Evolutionary conservation across 441 rosid genomes (phyloP), one percentile per base, ranked within the genome.

Genomic region (Gossypium trilobum): DNA sequence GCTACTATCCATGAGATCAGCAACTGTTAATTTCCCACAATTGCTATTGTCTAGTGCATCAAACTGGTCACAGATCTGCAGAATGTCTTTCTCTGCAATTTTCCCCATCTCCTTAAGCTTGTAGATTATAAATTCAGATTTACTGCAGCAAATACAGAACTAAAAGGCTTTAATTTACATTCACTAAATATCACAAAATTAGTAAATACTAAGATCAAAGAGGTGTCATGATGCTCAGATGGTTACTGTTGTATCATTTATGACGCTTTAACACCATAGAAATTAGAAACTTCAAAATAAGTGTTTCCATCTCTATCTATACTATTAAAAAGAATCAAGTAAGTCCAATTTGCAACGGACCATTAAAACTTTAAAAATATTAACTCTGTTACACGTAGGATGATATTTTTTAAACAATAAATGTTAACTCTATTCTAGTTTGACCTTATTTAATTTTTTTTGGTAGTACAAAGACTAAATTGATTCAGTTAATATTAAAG

Each of bases 41-140:
- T 8, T 54, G 59, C 11, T 54, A 54, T 17, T 54, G 27, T 54
- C 59, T 54, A 54, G 59, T 54, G 56, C 36, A 72, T 85, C 89
- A 66, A 87, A 89, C 76, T 87, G 86, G 23, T 82, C 71, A 68
- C 86, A 75, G 64, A 86, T 85, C 80, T 75, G 89, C 51, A 79
- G 50, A 54, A 86, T 75, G 79, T 89, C 94, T 73, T 85, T 87
- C 61, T 84, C 86, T 65, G 84, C 76, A 72, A 86, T 76, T 76
- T 78, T 87, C 29, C 90, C 86, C 89, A 87, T 86, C 83, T 89
- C 87, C 82, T 82, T 87, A 1, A 89, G 88, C 84, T 89, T 87
- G 86, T 86, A 84, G 81, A 86, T 74, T 5, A 89, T 75, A 54
- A 81, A 87, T 74, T 89, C 94, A 0, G 90, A 83, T 79, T 89